These are phyloP conservation scores for Mortierella sp. DNA, from an alignment of 371 early-diverging fungal genomes.

Conservation along the genomic window DNA sequence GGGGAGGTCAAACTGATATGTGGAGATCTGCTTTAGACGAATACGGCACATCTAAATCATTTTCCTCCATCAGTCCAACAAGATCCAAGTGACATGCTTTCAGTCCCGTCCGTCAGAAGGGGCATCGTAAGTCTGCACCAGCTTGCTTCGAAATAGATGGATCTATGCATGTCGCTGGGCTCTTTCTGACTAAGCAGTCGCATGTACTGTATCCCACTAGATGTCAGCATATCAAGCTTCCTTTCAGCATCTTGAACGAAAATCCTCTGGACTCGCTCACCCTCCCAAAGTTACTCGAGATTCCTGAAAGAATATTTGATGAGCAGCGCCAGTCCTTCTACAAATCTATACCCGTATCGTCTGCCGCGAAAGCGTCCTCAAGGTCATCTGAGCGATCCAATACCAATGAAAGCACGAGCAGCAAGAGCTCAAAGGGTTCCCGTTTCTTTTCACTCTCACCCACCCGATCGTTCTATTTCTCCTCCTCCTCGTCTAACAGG, in stretches of 20 bases:
- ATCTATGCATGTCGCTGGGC: too few relatives aligned
- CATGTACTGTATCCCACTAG: too few relatives aligned
- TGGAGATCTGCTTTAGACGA: too few relatives aligned
- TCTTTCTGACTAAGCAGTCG: too few relatives aligned
- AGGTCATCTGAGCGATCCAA: neutral
- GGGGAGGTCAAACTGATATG: too few relatives aligned
- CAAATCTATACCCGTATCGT: slow-evolving; percentile 41
- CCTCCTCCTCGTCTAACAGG: slow-evolving; percentile 21
- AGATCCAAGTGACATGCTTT: slow-evolving; percentile 67
- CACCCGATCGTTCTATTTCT: slow-evolving; percentile 20
- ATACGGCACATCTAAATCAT: too few relatives aligned
- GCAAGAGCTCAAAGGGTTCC: neutral
- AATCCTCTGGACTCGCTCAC: slow-evolving; percentile 43
- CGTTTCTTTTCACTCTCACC: slow-evolving; percentile 19
- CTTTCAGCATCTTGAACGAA: slow-evolving; percentile 59
- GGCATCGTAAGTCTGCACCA: slow-evolving; percentile 40
- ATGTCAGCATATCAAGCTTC: slow-evolving; percentile 56
- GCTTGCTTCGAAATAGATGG: too few relatives aligned
- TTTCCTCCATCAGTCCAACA: slow-evolving; percentile 59
- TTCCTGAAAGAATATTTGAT: slow-evolving; percentile 62
- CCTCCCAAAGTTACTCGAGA: slow-evolving; percentile 55
- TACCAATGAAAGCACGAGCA: neutral
- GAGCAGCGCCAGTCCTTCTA: slow-evolving; percentile 60
- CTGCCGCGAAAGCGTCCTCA: slow-evolving; percentile 2
- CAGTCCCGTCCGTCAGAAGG: slow-evolving; percentile 56